Evolutionary conservation across 306 rosid genomes (phyloP), one percentile per base, ranked within the genome.

Genomic region (Cucurbita argyrosperma): DNA sequence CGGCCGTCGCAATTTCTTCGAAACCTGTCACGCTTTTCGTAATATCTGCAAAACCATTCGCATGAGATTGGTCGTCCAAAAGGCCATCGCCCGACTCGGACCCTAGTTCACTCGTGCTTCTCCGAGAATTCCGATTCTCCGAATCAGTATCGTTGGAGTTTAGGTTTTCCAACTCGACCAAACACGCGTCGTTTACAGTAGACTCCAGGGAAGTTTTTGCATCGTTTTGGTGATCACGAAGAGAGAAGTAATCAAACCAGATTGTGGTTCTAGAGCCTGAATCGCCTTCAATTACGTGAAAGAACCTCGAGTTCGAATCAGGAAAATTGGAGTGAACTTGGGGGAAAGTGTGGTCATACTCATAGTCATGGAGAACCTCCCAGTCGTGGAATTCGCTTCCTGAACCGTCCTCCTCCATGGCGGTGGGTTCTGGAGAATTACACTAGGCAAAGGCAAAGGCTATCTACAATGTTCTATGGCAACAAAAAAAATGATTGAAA

Each of bases 81-180:
- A 75, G 80, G 69, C 76, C 90, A 72, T 88, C 84, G 56, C 73
- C 82, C 40, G 84, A 84, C 73, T 88, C 92, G 26, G 88, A 76
- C 90, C 88, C 84, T 62, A 79, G 77, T 55, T 84, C 88, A 66
- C 76, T 71, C 60, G 79, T 53, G 42, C 78, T 78, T 38, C 70
- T 79, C 38, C 60, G 37, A 3, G 9, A 77, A 43, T 60, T 81
- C 12, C 77, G 71, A 69, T 78, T 74, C 59, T 80, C 81, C 37
- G 76, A 64, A 9, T 72, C 85, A 6, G 90, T 86, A 76, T 88
- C 90, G 45, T 79, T 69, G 90, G 90, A 88, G 52, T 85, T 85
- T 35, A 86, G 90, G 74, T 85, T 88, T 71, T 84, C 87, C 16
- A 85, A 79, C 54, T 85, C 88, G 51, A 79, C 79, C 4, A 89